phyloP scores from a whole-genome alignment of 2,329 filamentous ascomycete species.

The Phaeophleospora eucalypticola region DNA sequence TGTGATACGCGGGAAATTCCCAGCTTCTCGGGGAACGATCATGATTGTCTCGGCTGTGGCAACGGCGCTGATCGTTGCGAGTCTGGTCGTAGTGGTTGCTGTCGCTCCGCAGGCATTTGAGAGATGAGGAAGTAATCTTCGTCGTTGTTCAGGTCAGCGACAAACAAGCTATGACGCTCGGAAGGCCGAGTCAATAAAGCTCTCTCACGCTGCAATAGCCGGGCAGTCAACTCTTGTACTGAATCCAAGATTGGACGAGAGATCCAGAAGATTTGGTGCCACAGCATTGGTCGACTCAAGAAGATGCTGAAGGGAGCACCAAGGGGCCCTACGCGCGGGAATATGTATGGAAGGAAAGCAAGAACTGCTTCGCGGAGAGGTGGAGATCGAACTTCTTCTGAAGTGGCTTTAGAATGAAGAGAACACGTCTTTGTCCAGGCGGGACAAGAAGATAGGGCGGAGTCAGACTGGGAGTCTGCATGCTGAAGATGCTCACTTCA shows the following conservation, averaged over 20 bases:
- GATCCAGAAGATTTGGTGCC: too few species aligned
- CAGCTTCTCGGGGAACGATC: conserved; percentile 71
- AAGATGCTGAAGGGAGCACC: too few species aligned
- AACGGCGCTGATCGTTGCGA: conserved; percentile 54
- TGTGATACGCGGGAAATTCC: conserved; percentile 75
- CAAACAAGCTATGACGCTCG: background rate
- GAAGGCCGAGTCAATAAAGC: background rate
- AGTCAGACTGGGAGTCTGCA: background rate
- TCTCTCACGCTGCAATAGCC: too few species aligned
- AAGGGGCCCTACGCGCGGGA: too few species aligned
- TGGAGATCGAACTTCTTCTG: too few species aligned
- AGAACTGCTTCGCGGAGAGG: too few species aligned
- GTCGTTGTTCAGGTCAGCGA: background rate
- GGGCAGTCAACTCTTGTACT: too few species aligned
- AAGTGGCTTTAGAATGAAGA: too few species aligned
- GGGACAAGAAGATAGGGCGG: background rate
- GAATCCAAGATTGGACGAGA: too few species aligned
- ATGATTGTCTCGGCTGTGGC: conserved; percentile 65
- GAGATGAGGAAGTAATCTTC: conserved; percentile 13
- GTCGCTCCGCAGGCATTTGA: conserved; percentile 48
- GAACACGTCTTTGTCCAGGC: background rate
- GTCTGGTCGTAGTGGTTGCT: conserved; percentile 56
- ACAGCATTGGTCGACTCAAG: too few species aligned
- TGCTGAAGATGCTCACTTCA: conserved; percentile 12
- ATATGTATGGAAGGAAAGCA: too few species aligned